Evolutionary conservation across 192 early-diverging fungal genomes (phyloP).

Genomic region (Podochytrium sp.): DNA sequence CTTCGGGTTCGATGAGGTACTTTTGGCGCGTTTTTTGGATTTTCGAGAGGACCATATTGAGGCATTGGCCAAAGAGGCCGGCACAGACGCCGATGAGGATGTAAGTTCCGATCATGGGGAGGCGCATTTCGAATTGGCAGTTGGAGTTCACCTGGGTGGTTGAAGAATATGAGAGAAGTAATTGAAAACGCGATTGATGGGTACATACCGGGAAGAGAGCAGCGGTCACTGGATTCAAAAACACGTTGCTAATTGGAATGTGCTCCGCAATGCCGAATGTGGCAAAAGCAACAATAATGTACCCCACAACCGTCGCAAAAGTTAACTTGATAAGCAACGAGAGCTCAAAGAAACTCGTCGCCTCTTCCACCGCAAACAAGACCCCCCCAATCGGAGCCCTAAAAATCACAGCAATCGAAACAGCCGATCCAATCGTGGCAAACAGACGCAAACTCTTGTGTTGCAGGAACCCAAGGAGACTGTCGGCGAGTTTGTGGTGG

Average conservation of each 20-base stretch:
- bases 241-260: not conserved
- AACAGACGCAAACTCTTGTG: constrained; percentile 35
- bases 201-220: constrained; percentile 32
- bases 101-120: constrained; percentile 31
- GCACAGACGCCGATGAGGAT: constrained; percentile 28
- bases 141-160: constrained; percentile 8
- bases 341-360: constrained; percentile 44
- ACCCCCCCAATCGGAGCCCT: constrained; percentile 41
- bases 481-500: constrained; percentile 11
- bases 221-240: not conserved
- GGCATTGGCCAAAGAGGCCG: constrained; percentile 33
- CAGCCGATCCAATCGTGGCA: constrained; percentile 44
- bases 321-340: constrained; percentile 28
- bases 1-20: constrained; percentile 33
- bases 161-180: not conserved
- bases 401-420: constrained; percentile 44
- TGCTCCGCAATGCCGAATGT: not conserved
- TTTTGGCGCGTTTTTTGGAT: constrained; percentile 36
- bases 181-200: not conserved
- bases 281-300: constrained; percentile 28
- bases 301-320: constrained; percentile 39
- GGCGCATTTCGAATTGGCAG: constrained; percentile 14
- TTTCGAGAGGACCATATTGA: constrained; percentile 31
- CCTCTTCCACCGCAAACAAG: constrained; percentile 46
- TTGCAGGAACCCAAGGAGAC: constrained; percentile 35